A percentile compares a stretch with the other conserved stretches of the same genome.
These are phyloP conservation scores for Fusarium mexicanum DNA, from an alignment of 2,329 filamentous ascomycete species.

Conservation along the genomic window DNA sequence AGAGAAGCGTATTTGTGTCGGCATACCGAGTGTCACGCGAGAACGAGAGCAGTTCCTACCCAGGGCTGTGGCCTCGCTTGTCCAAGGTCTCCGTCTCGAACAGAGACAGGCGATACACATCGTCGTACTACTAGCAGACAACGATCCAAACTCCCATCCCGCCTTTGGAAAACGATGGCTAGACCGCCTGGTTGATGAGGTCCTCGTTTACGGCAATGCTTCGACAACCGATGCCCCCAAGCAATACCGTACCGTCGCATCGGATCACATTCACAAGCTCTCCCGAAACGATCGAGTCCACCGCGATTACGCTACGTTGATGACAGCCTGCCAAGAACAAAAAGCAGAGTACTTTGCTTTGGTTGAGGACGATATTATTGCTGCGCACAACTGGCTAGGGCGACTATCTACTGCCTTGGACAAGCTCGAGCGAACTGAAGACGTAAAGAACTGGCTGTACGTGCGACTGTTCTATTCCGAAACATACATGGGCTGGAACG, in stretches of 20 bases:
- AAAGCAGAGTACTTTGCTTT: constrained; percentile 44
- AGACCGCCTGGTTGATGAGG: constrained; percentile 41
- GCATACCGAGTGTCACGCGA: constrained; percentile 44
- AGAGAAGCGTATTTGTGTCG: constrained; percentile 34
- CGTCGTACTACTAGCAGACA: constrained; percentile 45
- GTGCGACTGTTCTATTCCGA: constrained; percentile 50
- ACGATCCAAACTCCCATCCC: constrained; percentile 38
- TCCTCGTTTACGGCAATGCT: constrained; percentile 41
- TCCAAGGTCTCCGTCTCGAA: constrained; percentile 41
- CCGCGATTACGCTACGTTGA: constrained; percentile 42
- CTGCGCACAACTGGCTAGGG: constrained; percentile 45
- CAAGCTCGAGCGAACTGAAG: constrained; percentile 38
- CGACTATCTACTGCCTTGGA: constrained; percentile 14
- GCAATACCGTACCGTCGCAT: background rate
- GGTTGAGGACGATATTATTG: constrained; percentile 48
- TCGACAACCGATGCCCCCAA: rapidly evolving
- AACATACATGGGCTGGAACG: constrained; percentile 49
- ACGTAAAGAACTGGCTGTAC: constrained; percentile 43
- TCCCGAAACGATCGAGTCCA: constrained; percentile 41
- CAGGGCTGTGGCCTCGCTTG: constrained; percentile 42
- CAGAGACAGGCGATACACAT: constrained; percentile 43
- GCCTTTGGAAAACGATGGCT: constrained; percentile 46
- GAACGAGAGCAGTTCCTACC: constrained; percentile 41
- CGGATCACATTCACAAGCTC: background rate
- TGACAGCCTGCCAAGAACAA: constrained; percentile 36